Evolutionary conservation across 345 rosid species (phyloP), one percentile per base, ranked within the genome.

Genomic region (Carallia brachiata): DNA sequence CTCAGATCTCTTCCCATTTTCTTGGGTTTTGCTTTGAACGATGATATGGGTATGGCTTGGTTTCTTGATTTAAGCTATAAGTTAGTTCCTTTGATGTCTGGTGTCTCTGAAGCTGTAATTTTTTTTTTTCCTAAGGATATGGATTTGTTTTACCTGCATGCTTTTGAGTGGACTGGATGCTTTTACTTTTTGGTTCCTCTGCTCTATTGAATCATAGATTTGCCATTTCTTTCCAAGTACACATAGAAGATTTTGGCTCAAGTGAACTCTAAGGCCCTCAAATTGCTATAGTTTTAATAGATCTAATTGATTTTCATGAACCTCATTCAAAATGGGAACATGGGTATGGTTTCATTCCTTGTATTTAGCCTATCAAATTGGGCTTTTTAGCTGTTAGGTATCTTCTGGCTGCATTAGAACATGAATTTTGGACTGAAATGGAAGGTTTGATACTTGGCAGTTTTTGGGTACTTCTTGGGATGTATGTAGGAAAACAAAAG

Each of bases 1-100:
- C 54, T 54, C 66, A 83, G 86, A 83, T 80, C 84, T 80, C 76
- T 73, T 44, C 74, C 66, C 73, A 62, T 73, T 73, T 63, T 68
- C 59, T 71, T 73, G 72, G 62, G 40, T 62, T 71, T 69, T 66
- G 56, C 65, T 67, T 27, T 16, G 37, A 78, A 59, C 63, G 64
- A 66, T 71, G 69, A 69, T 72, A 58, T 71, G 71, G 75, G 75
- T 80, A 32, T 66, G 70, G 6, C 53, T 70, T 34, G 8, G 52
- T 67, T 78, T 78, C 37, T 67, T 60, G 77, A 65, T 75, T 81
- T 75, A 57, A 61, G 60, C 56, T 67, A 7, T 61, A 10, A 65
- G 71, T 63, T 64, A 28, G 48, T 18, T 65, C 44, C 52, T 73
- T 79, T 47, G 40, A 17, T 66, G 4, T 23, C 50, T 37, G n/a